Conservation (phyloP, 2,329 filamentous ascomycete genomes). For the Neonectria magnoliae region DNA sequence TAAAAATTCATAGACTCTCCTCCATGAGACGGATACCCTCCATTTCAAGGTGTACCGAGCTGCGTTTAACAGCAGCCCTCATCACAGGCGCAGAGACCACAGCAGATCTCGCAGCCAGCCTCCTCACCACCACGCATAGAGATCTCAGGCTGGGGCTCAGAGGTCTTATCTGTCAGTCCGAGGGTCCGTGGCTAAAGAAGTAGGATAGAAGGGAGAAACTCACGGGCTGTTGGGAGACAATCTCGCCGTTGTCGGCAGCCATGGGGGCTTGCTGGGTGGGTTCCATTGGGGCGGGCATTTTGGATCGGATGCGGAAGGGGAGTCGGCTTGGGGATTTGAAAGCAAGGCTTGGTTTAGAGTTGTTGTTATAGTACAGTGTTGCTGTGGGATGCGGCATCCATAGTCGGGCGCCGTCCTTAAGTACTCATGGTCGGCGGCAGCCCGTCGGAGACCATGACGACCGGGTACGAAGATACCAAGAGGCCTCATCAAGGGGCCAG, state of each 20-base stretch:
- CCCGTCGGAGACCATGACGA: background rate
- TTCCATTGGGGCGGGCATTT: slow-evolving; percentile 54
- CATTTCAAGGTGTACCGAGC: background rate
- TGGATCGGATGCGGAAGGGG: slow-evolving; percentile 29
- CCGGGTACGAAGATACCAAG: background rate
- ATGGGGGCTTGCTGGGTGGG: slow-evolving; percentile 57
- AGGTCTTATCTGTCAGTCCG: slow-evolving; percentile 36
- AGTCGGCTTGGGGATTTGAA: slow-evolving; percentile 9
- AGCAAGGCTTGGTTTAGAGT: slow-evolving; percentile 26
- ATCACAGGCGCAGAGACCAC: slow-evolving; percentile 56
- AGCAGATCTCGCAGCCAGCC: slow-evolving; percentile 58
- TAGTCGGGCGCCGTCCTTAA: slow-evolving; percentile 30
- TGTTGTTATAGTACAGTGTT: slow-evolving; percentile 23
- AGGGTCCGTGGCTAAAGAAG: background rate
- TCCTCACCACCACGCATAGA: slow-evolving; percentile 57
- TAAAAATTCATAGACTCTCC: background rate
- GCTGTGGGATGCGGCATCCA: slow-evolving; percentile 22
- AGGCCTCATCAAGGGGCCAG: slow-evolving; percentile 7
- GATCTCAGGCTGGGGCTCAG: slow-evolving; percentile 56
- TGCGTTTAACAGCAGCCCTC: slow-evolving; percentile 54
- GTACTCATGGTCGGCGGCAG: slow-evolving; percentile 21
- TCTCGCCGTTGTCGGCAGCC: slow-evolving; percentile 48
- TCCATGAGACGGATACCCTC: background rate
- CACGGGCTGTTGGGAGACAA: slow-evolving; percentile 56
- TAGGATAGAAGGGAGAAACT: slow-evolving; percentile 30